Percentiles rank a stretch among this genome's conserved stretches.
Conservation (phyloP, 2,329 filamentous ascomycete genomes). For the Myriangium duriaei region DNA sequence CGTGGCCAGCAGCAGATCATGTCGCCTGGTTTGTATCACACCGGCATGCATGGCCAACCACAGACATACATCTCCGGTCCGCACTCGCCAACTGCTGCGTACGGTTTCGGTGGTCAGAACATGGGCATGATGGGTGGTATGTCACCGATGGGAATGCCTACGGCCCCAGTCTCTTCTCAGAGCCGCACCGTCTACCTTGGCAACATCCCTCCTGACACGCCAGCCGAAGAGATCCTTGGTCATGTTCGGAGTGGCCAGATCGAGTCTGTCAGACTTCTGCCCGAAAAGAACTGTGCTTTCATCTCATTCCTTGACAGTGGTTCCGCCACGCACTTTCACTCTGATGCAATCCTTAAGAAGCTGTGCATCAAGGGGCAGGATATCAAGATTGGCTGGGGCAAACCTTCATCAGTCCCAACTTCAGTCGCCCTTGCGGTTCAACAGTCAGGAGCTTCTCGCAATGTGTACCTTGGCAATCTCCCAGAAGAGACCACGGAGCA, state of each 20-base stretch:
- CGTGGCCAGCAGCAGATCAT: constrained; percentile 52
- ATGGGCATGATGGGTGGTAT: constrained; percentile 44
- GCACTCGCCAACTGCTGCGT: constrained; percentile 75
- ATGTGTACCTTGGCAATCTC: constrained; percentile 91
- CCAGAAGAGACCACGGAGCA: constrained; percentile 83
- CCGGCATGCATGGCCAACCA: constrained; percentile 66
- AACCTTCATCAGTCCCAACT: constrained; percentile 93
- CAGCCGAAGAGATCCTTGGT: constrained; percentile 88
- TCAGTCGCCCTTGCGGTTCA: constrained; percentile 96
- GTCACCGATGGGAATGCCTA: constrained; percentile 61
- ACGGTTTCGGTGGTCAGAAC: constrained; percentile 47
- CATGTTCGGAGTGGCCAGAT: constrained; percentile 97
- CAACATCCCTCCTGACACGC: constrained; percentile 96
- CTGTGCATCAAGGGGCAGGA: constrained; percentile 96
- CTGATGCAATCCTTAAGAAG: constrained; percentile 98
- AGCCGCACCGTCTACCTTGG: constrained; percentile 95
- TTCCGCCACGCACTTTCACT: constrained; percentile 97
- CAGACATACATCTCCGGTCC: constrained; percentile 69
- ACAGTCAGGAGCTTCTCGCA: constrained; percentile 90
- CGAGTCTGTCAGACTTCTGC: constrained; percentile 90
- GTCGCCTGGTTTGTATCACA: constrained; percentile 73
- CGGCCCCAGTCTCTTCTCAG: constrained; percentile 75
- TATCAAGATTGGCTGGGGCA: constrained; percentile 99
- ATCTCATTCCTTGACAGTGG: constrained; percentile 97
- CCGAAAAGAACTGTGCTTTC: constrained; percentile 99